Conservation (phyloP, 306 rosid species). For the Vicia sativa region DNA sequence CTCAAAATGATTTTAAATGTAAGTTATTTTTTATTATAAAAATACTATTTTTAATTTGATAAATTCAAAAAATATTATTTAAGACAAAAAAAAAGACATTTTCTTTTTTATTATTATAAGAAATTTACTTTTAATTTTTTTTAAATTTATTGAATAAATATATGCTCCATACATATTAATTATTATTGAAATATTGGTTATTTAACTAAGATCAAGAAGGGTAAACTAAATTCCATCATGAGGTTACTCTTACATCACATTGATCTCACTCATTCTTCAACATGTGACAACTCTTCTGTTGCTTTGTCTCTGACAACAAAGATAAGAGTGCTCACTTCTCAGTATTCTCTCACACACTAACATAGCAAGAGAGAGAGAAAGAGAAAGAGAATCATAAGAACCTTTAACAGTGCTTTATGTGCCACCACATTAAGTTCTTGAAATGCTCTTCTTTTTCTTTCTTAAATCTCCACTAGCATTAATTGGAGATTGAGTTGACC, state of each 20-base stretch:
- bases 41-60: no score
- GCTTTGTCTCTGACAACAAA: slow-evolving; percentile 20
- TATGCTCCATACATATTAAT: no score
- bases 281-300: slow-evolving; percentile 30
- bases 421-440: slow-evolving; percentile 9
- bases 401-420: slow-evolving; percentile 1
- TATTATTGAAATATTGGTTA: no score
- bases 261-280: slow-evolving; percentile 23
- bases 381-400: slow-evolving; percentile 9
- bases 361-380: no score
- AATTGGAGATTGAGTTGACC: slow-evolving; percentile 32
- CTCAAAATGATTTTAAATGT: no score
- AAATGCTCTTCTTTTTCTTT: neutral
- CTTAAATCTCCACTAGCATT: slow-evolving; percentile 23
- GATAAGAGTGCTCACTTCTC: slow-evolving; percentile 32
- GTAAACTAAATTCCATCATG: neutral
- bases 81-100: no score
- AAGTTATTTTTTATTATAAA: no score
- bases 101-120: no score
- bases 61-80: no score
- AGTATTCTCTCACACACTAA: slow-evolving; percentile 24
- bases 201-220: neutral
- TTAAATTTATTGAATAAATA: no score
- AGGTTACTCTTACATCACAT: slow-evolving; percentile 34
- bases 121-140: no score